Evolutionary conservation across 768 basidiomycete genomes (phyloP).

Genomic region (Mycena chlorophos): DNA sequence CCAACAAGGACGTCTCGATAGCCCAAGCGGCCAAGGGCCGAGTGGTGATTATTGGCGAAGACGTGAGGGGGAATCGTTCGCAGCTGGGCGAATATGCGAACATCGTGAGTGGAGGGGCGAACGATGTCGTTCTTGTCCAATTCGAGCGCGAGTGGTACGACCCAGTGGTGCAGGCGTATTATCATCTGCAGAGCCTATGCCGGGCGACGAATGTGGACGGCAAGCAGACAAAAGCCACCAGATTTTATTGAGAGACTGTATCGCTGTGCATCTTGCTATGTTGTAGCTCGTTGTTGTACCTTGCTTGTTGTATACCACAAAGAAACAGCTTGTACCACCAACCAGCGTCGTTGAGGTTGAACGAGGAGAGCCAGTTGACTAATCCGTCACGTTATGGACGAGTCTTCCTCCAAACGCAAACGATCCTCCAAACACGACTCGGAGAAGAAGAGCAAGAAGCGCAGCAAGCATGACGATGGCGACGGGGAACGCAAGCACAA

Average conservation of each 20-base stretch:
- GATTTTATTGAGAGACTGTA: background rate
- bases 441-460: conserved; percentile 55
- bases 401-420: conserved; percentile 31
- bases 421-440: conserved; percentile 35
- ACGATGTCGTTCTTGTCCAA: background rate
- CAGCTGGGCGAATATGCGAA: background rate
- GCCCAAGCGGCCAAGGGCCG: background rate
- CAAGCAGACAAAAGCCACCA: conserved; percentile 1
- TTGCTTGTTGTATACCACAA: background rate
- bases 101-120: background rate
- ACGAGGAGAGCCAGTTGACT: background rate
- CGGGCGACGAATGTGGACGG: background rate
- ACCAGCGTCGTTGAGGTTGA: background rate
- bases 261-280: background rate
- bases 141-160: background rate
- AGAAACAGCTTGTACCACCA: background rate
- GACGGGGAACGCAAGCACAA: conserved; percentile 35
- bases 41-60: background rate
- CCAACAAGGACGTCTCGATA: background rate
- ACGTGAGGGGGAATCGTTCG: background rate
- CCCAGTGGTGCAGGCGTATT: background rate
- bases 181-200: background rate
- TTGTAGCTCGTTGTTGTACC: background rate
- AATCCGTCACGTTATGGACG: conserved; percentile 15
- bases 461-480: conserved; percentile 47